Percentiles rank a stretch among this genome's conserved stretches.
Evolutionary conservation across 495 filamentous ascomycete species (phyloP).

Genomic region (Darksidea phi): DNA sequence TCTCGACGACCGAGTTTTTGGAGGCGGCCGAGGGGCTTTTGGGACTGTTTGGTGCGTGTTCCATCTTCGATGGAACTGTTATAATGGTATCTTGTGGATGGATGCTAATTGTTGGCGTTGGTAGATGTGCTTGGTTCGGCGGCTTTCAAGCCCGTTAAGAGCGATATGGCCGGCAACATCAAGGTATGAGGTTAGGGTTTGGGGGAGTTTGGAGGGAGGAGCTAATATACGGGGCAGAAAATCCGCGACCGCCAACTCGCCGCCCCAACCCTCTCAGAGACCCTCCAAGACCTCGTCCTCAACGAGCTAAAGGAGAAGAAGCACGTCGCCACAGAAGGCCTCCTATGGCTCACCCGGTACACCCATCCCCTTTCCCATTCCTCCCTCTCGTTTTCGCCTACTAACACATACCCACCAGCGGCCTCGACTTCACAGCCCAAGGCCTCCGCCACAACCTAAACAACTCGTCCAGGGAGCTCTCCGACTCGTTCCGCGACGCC

Average conservation of each 20-base stretch:
- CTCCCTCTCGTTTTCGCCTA: slow-evolving; percentile 15
- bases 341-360: slow-evolving; percentile 89
- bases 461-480: slow-evolving; percentile 68
- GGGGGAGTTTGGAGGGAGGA: neutral
- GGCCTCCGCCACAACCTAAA: slow-evolving; percentile 75
- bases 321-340: slow-evolving; percentile 80
- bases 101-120: neutral
- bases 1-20: slow-evolving; percentile 83
- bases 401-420: slow-evolving; percentile 51
- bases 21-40: slow-evolving; percentile 84
- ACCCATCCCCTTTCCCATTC: slow-evolving; percentile 9
- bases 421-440: slow-evolving; percentile 85
- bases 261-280: slow-evolving; percentile 71
- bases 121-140: slow-evolving; percentile 76
- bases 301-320: slow-evolving; percentile 87
- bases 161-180: slow-evolving; percentile 86
- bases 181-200: slow-evolving; percentile 58
- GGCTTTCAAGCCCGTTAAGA: slow-evolving; percentile 85
- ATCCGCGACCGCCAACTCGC: slow-evolving; percentile 77
- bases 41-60: slow-evolving; percentile 73
- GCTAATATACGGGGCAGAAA: slow-evolving; percentile 63
- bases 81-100: neutral
- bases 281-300: slow-evolving; percentile 74
- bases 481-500: slow-evolving; percentile 78
- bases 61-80: neutral